These are phyloP conservation scores for Picochlorum sp. DNA, from an alignment of 139 green algal species.

Conservation along the genomic window DNA sequence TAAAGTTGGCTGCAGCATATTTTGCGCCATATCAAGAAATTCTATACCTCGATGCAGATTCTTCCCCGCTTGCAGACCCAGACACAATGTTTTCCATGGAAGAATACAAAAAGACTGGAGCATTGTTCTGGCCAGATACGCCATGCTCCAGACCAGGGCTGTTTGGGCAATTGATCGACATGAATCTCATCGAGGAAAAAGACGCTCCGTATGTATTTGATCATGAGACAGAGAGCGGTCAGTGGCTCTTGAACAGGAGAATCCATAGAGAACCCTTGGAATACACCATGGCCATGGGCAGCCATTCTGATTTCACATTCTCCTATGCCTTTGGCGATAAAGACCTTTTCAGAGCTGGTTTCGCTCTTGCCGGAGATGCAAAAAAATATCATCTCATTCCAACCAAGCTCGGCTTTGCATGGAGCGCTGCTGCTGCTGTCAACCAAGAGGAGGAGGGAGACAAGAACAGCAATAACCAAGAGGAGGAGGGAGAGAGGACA, in stretches of 20 bases:
- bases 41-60: slow-evolving; percentile 1
- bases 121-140: slow-evolving; percentile 5
- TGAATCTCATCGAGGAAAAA: neutral
- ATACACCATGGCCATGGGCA: neutral
- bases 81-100: neutral
- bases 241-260: slow-evolving; percentile 3
- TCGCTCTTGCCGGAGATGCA: neutral
- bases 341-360: slow-evolving; percentile 2
- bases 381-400: neutral
- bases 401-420: neutral
- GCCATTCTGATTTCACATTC: slow-evolving; percentile 1
- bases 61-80: neutral
- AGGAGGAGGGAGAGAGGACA: neutral
- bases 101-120: neutral
- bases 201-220: neutral
- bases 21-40: slow-evolving; percentile 3
- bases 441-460: neutral
- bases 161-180: neutral
- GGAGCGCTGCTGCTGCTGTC: neutral
- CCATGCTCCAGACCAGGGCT: neutral
- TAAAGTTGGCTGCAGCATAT: slow-evolving; percentile 5
- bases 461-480: no score
- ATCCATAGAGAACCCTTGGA: neutral
- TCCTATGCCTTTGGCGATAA: slow-evolving; percentile 2
- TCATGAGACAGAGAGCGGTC: neutral